A percentile compares a stretch with the other conserved stretches of the same genome.
These are phyloP conservation scores for Fusarium gaditjirri DNA, from an alignment of 2,329 filamentous ascomycete genomes.

Conservation along the genomic window DNA sequence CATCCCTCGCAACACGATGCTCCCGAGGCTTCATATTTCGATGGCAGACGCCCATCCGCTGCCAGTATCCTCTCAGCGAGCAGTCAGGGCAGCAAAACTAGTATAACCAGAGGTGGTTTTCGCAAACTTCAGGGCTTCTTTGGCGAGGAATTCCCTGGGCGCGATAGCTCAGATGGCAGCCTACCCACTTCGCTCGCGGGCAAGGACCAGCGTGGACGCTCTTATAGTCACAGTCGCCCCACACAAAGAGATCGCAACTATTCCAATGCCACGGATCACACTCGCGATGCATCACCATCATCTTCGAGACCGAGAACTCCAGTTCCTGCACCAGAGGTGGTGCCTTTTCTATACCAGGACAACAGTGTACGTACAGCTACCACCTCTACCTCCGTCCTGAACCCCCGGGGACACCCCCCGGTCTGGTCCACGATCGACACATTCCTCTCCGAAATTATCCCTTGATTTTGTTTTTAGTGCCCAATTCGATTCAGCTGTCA, in stretches of 20 bases:
- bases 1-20: slow-evolving; percentile 61
- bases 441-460: slow-evolving; percentile 25
- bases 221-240: slow-evolving; percentile 68
- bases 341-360: slow-evolving; percentile 97
- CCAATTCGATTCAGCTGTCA: slow-evolving; percentile 5
- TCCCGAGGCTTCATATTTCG: slow-evolving; percentile 69
- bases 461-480: slow-evolving; percentile 17
- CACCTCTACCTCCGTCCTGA: slow-evolving; percentile 38
- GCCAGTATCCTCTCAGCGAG: slow-evolving; percentile 84
- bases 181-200: slow-evolving; percentile 59
- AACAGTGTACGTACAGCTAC: slow-evolving; percentile 65
- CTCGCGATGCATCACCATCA: slow-evolving; percentile 78
- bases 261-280: slow-evolving; percentile 79
- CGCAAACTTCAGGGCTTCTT: slow-evolving; percentile 93
- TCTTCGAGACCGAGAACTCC: slow-evolving; percentile 86
- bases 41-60: slow-evolving; percentile 85
- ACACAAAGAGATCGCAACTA: slow-evolving; percentile 79
- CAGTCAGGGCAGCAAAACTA: slow-evolving; percentile 83
- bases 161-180: slow-evolving; percentile 79
- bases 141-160: slow-evolving; percentile 84
- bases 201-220: slow-evolving; percentile 72
- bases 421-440: slow-evolving; percentile 25
- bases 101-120: slow-evolving; percentile 74
- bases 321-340: slow-evolving; percentile 88
- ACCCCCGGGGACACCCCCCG: slow-evolving; percentile 16